A percentile compares a stretch with the other conserved stretches of the same genome.
Conservation (phyloP, 352 stramenopile species). For the Globisporangium okanoganense region DNA sequence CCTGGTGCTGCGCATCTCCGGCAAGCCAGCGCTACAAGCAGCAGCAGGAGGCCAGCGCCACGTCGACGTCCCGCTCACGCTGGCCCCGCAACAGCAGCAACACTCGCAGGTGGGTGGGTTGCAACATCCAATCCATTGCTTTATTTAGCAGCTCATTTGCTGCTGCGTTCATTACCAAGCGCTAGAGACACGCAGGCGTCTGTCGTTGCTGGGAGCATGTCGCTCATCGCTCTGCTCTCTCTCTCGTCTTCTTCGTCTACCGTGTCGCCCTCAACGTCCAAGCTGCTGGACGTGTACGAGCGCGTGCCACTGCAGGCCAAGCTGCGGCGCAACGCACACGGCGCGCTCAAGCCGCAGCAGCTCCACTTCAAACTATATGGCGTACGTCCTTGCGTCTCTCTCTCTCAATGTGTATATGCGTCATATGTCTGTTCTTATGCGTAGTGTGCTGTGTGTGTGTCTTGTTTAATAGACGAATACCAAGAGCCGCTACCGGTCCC, state of each 20-base stretch:
- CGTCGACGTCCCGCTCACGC: not conserved
- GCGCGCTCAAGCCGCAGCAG: constrained; percentile 7
- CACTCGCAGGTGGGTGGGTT: no score
- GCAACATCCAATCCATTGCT: not conserved
- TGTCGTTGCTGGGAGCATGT: not conserved
- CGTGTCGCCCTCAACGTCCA: not conserved
- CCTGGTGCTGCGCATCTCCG: not conserved
- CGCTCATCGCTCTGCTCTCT: constrained; percentile 16
- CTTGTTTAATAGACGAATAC: constrained; percentile 10
- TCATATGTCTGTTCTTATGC: not conserved
- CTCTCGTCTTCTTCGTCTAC: constrained; percentile 3
- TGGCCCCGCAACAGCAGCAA: not conserved
- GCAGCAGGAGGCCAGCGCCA: not conserved
- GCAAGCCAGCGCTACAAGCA: not conserved
- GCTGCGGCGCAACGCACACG: constrained; percentile 7
- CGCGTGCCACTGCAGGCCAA: constrained; percentile 5
- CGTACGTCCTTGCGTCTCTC: not conserved
- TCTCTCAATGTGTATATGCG: not conserved
- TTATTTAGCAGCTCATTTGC: not conserved
- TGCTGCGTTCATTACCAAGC: not conserved
- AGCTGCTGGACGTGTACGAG: constrained; percentile 11
- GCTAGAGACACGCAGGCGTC: not conserved
- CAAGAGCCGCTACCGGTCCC: constrained; percentile 12
- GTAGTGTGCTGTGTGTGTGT: not conserved
- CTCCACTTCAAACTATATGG: constrained; percentile 8